These are phyloP conservation scores for Neurospora tetraspora DNA, from an alignment of 495 filamentous ascomycete species.

Conservation along the genomic window DNA sequence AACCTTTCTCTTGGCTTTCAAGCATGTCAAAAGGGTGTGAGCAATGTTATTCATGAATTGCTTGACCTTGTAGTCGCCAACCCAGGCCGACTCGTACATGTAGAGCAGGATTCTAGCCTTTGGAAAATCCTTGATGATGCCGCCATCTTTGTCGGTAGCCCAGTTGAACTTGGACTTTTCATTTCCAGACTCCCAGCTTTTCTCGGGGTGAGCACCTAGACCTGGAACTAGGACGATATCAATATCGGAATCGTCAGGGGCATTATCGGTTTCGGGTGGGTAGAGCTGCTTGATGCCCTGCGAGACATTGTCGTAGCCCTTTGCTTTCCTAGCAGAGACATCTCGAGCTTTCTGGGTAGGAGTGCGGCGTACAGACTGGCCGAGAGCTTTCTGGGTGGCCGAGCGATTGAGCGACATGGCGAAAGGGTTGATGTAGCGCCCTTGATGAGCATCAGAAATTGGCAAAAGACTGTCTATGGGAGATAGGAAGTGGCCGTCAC, in stretches of 20 bases:
- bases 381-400: not conserved
- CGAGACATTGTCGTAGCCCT: not conserved
- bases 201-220: not conserved
- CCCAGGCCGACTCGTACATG: not conserved
- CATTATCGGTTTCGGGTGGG: not conserved
- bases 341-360: not conserved
- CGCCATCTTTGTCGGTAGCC: not conserved
- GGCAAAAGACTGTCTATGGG: not conserved
- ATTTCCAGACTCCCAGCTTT: not conserved
- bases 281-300: not conserved
- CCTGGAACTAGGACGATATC: not conserved
- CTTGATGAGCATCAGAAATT: not conserved
- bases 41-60: conserved; percentile 4
- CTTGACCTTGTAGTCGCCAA: not conserved
- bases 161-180: not conserved
- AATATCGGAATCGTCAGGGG: not conserved
- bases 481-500: not conserved
- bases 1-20: not conserved
- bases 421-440: not conserved
- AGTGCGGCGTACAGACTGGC: not conserved
- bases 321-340: not conserved
- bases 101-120: not conserved
- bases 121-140: not conserved
- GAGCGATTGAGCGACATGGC: not conserved
- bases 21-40: conserved; percentile 3